A percentile compares a stretch with the other conserved stretches of the same genome.
Evolutionary conservation across 805 yeast species (phyloP).

Genomic region (Starmerella bombi): DNA sequence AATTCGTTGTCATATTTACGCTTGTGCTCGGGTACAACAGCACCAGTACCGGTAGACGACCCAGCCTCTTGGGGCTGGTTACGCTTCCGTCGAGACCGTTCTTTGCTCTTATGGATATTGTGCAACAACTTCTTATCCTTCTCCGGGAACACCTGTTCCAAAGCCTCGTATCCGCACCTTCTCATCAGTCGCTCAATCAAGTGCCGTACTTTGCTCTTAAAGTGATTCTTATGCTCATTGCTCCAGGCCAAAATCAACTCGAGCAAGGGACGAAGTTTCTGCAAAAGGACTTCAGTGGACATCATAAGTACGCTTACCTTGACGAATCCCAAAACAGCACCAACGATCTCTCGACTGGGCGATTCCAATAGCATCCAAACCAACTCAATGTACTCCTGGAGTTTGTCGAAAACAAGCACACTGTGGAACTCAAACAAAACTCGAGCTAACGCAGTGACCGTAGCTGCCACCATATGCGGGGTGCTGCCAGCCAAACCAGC

Average conservation of each 20-base stretch:
- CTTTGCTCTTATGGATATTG: slow-evolving; percentile 75
- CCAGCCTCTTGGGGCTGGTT: too few relatives aligned
- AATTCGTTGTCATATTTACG: slow-evolving; percentile 69
- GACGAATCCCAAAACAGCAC: slow-evolving; percentile 85
- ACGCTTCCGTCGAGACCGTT: slow-evolving; percentile 68
- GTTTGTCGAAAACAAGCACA: slow-evolving; percentile 42
- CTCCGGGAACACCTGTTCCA: slow-evolving; percentile 77
- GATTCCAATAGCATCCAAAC: slow-evolving; percentile 84
- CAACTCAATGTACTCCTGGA: slow-evolving; percentile 68
- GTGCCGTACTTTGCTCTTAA: slow-evolving; percentile 84
- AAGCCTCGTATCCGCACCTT: slow-evolving; percentile 76
- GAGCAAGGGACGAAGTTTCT: slow-evolving; percentile 52
- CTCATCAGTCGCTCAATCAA: slow-evolving; percentile 82
- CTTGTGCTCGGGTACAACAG: slow-evolving; percentile 37
- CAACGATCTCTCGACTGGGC: slow-evolving; percentile 83
- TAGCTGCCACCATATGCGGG: slow-evolving; percentile 95
- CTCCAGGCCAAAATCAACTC: slow-evolving; percentile 78
- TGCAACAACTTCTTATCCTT: slow-evolving; percentile 71
- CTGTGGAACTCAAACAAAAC: slow-evolving; percentile 74
- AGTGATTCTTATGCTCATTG: slow-evolving; percentile 90
- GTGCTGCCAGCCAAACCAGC: slow-evolving; percentile 93
- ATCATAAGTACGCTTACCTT: slow-evolving; percentile 75
- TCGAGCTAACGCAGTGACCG: slow-evolving; percentile 79
- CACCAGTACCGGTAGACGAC: slow-evolving; percentile 24
- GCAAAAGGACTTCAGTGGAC: slow-evolving; percentile 61